Evolutionary conservation across 192 early-diverging fungal species (phyloP), one percentile per base, ranked within the genome.

Genomic region (Pilaira anomala): DNA sequence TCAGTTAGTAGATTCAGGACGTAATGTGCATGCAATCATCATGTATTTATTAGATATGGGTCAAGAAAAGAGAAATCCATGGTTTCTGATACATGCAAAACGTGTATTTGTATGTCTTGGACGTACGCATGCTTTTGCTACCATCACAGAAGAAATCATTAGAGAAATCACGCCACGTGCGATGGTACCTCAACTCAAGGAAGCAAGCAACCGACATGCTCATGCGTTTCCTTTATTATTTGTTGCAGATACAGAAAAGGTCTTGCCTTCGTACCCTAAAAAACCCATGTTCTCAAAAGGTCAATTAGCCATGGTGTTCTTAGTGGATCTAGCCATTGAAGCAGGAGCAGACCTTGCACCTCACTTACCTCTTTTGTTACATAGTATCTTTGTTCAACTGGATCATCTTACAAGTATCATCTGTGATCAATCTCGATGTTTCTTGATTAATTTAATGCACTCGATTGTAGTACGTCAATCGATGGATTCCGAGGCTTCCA

Each of bases 311-410:
- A 83, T 85, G 52, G 81, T 91, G 4, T 82, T 92, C 44, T 69
- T 94, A 53, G 91, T 92, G 0, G 94, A 96, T 60, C 76, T 92
- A 4, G 80, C 90, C 0, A 82, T 88, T 14, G 90, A 93, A 63
- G 81, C 89, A 14, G 90, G 86, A 19, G 71, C 77, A 9, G 78
- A 85, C 25, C 67, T 94, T 7, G 52, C 75, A 3, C 71, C 80
- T 14, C 82, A 90, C 67, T 73, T 96, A 1, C 88, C 92, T 7
- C 62, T 87, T 8, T 65, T 96, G 14, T 67, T 94, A 0, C 89
- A 92, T 65, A 76, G 84, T 12, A 76, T 92, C 8, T 88, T 91
- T 68, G 87, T 94, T 3, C 92, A 94, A 54, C 59, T 96, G 18
- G 94, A 96, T 73, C 85, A 89, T 51, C 79, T 85, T 24, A 85